Evolutionary conservation across 208 protist species (phyloP).

Genomic region (Crithidia bombi): DNA sequence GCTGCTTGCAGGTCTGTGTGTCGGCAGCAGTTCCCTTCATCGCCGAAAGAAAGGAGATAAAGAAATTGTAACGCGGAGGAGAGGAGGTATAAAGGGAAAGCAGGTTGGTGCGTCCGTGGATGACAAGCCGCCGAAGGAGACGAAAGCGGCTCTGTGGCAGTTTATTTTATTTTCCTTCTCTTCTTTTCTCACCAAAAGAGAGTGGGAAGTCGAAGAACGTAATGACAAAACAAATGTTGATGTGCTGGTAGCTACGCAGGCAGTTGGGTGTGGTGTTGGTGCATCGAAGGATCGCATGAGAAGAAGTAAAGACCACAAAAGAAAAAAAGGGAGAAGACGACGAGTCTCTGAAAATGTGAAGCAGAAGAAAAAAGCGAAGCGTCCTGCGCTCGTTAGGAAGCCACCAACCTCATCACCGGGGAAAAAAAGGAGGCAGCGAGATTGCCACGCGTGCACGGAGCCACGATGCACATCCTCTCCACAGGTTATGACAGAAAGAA

Average conservation of each 20-base stretch:
- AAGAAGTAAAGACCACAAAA: neutral
- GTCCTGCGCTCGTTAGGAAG: no score
- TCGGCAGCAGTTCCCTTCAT: neutral
- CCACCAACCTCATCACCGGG: no score
- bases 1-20: neutral
- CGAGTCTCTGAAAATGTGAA: neutral
- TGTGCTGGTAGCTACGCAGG: neutral
- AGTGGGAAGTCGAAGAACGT: neutral
- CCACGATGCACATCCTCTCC: no score
- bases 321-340: neutral
- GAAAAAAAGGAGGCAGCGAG: no score
- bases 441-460: no score
- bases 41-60: neutral
- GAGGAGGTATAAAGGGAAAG: neutral
- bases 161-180: neutral
- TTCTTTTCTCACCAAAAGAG: neutral
- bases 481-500: no score
- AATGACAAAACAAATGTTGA: constrained; percentile 17
- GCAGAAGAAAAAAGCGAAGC: no score
- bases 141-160: no score
- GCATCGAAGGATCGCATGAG: constrained; percentile 8
- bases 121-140: no score
- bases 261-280: neutral
- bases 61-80: neutral
- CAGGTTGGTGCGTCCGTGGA: neutral